phyloP scores from a whole-genome alignment of 2,329 filamentous ascomycete genomes.

The Pestalotiopsis sp. region DNA sequence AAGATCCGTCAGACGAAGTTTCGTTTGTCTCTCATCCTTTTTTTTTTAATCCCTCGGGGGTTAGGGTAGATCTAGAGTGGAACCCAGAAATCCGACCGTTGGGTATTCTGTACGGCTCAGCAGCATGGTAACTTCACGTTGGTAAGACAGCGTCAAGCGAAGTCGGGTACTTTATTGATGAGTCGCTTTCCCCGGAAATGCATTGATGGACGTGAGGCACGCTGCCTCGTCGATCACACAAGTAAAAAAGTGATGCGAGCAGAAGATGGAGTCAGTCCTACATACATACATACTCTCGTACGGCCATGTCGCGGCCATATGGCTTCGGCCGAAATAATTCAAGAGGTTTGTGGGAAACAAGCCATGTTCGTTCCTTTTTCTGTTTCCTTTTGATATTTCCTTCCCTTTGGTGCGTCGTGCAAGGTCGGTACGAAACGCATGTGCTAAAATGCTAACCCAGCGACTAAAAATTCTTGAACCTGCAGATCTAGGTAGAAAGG shows the following conservation, averaged over 20 bases:
- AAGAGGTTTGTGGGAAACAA: too few species aligned
- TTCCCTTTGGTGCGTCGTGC: too few species aligned
- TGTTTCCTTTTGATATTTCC: too few species aligned
- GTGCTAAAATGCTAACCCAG: too few species aligned
- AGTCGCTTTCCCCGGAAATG: not conserved
- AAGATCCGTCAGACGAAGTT: not conserved
- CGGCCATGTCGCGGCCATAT: not conserved
- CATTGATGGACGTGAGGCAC: not conserved
- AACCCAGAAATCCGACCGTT: not conserved
- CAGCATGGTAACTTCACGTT: not conserved
- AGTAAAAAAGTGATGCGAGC: not conserved
- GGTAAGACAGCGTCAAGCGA: not conserved
- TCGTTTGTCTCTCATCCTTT: not conserved
- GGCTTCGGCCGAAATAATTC: not conserved
- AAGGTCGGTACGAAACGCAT: too few species aligned
- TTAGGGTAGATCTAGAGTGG: not conserved
- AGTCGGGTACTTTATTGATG: not conserved
- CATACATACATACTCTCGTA: not conserved
- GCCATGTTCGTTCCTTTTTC: too few species aligned
- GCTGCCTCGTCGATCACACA: not conserved
- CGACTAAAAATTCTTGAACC: not conserved
- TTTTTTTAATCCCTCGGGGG: not conserved
- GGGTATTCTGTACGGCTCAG: not conserved
- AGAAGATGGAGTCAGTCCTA: not conserved
- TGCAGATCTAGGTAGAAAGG: slow-evolving; percentile 16